Conservation (phyloP, 495 filamentous ascomycete species). For the Penicillium lividum region DNA sequence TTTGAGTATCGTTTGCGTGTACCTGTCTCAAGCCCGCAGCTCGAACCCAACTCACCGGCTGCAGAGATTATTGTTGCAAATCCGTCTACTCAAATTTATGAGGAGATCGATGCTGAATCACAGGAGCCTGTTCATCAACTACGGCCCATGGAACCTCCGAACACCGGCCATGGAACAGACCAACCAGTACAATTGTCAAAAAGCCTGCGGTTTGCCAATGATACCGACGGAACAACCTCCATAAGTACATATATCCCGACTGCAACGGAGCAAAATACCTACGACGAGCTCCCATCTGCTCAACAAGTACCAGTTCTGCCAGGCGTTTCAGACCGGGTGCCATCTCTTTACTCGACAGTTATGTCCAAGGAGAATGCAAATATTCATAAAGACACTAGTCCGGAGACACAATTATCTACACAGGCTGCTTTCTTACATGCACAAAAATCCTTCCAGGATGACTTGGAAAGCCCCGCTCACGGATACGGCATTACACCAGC, state of each 20-base stretch:
- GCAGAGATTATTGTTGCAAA: neutral
- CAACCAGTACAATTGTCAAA: conserved; percentile 10
- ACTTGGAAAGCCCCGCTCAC: conserved; percentile 38
- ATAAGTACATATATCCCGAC: conserved; percentile 5
- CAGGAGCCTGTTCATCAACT: neutral
- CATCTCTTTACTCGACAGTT: conserved; percentile 42
- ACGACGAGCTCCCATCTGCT: conserved; percentile 42
- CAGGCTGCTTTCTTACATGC: conserved; percentile 51
- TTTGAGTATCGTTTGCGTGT: conserved; percentile 47
- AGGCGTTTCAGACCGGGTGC: conserved; percentile 33
- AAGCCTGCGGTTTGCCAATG: conserved; percentile 21
- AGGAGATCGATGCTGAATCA: neutral
- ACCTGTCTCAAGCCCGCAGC: conserved; percentile 5
- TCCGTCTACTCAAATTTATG: neutral
- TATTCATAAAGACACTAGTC: conserved; percentile 19
- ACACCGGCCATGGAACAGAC: neutral
- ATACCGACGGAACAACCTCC: conserved; percentile 11
- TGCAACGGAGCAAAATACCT: conserved; percentile 27
- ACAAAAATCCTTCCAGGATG: conserved; percentile 49
- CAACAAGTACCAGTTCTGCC: conserved; percentile 32
- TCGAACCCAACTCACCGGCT: conserved; percentile 3
- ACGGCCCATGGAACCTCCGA: neutral
- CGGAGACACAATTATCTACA: conserved; percentile 47
- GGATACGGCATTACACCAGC: conserved; percentile 14
- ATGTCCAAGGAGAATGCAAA: conserved; percentile 28